Conservation (phyloP, 164 flowering plant species). For the Aristolochia fimbriata region DNA sequence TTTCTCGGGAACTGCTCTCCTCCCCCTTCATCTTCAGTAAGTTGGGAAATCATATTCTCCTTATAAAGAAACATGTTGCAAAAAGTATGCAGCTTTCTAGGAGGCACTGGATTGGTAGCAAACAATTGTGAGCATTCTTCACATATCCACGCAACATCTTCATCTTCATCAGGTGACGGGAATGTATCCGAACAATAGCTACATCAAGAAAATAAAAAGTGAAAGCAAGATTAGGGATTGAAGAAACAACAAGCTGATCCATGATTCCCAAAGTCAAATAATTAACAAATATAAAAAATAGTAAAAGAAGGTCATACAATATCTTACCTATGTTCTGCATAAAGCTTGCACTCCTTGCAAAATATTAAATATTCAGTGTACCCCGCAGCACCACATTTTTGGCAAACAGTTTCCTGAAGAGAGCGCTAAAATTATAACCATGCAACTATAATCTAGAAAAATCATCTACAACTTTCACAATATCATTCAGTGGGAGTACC, state of each 20-base stretch:
- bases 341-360: conserved; percentile 2
- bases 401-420: conserved; percentile 10
- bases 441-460: no score
- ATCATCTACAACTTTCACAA: no score
- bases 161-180: conserved; percentile 16
- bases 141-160: conserved; percentile 35
- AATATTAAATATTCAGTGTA: conserved; percentile 2
- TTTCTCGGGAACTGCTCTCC: neutral
- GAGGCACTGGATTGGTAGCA: conserved; percentile 4
- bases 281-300: neutral
- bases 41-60: neutral
- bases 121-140: conserved; percentile 25
- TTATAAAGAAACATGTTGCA: no score
- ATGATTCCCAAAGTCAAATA: no score
- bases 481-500: no score
- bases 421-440: no score
- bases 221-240: neutral
- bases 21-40: conserved; percentile 3
- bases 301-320: neutral
- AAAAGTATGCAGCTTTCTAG: neutral
- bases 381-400: conserved; percentile 5
- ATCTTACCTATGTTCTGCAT: conserved; percentile 10
- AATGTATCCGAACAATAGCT: conserved; percentile 38
- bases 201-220: conserved; percentile 1
- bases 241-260: neutral